Conservation (phyloP, 2,329 filamentous ascomycete species). For the Cryphonectria carpinicola region DNA sequence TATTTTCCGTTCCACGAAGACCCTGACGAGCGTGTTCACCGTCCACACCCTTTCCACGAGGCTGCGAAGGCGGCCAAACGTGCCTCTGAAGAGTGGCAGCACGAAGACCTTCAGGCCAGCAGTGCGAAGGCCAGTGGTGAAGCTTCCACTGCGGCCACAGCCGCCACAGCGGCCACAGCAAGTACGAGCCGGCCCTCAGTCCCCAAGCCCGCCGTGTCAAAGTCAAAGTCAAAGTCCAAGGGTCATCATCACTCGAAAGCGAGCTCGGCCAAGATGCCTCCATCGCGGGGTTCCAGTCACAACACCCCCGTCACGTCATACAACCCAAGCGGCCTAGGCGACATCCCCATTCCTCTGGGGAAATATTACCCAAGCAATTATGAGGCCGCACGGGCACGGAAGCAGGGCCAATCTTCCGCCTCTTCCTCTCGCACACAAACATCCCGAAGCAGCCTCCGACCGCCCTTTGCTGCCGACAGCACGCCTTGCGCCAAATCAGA, state of each 20-base stretch:
- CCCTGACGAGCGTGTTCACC: constrained; percentile 49
- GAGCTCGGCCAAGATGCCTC: constrained; percentile 34
- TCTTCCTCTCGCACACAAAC: constrained; percentile 27
- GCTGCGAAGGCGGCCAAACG: constrained; percentile 30
- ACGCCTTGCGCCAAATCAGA: constrained; percentile 43
- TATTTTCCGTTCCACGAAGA: constrained; percentile 67
- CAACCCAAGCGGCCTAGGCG: constrained; percentile 53
- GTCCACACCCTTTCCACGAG: constrained; percentile 56
- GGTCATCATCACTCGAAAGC: constrained; percentile 26
- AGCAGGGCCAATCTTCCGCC: constrained; percentile 24
- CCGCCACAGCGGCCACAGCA: constrained; percentile 18
- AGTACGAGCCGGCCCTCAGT: constrained; percentile 17
- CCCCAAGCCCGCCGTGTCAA: constrained; percentile 32
- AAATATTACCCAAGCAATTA: constrained; percentile 69
- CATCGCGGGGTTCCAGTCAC: constrained; percentile 33
- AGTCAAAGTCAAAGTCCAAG: constrained; percentile 17
- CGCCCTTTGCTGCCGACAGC: constrained; percentile 35
- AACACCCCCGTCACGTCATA: constrained; percentile 56
- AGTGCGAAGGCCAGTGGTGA: neutral
- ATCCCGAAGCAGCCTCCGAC: constrained; percentile 32
- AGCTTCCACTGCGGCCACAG: neutral
- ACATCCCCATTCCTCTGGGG: constrained; percentile 56
- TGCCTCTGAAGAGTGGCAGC: neutral
- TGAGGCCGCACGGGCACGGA: constrained; percentile 42
- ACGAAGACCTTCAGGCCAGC: constrained; percentile 28